These are phyloP conservation scores for Heterobasidion occidentale DNA, from an alignment of 1,284 basidiomycete genomes.

Conservation along the genomic window DNA sequence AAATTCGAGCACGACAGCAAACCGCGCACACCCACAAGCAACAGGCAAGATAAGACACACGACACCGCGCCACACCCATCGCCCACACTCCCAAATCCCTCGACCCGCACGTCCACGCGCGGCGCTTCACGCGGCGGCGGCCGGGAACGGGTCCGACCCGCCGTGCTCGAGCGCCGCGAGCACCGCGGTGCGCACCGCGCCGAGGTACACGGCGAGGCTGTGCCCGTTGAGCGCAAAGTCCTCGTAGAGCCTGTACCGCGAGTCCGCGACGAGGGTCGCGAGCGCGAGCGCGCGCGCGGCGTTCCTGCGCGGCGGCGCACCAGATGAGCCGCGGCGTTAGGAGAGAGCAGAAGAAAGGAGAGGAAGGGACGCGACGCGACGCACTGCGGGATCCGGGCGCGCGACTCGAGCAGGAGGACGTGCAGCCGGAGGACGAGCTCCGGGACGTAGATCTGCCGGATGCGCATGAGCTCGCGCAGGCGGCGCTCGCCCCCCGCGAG, in stretches of 20 bases:
- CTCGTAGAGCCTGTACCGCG: slow-evolving; percentile 79
- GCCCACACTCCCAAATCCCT: too few relatives aligned
- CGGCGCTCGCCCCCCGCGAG: slow-evolving; percentile 43
- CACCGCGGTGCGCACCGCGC: slow-evolving; percentile 61
- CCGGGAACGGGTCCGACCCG: slow-evolving; percentile 63
- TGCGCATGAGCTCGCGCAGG: slow-evolving; percentile 63
- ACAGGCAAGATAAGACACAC: too few relatives aligned
- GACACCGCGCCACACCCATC: too few relatives aligned
- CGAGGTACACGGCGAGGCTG: slow-evolving; percentile 64
- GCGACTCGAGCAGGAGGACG: slow-evolving; percentile 60
- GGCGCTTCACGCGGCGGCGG: not conserved
- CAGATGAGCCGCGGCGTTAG: not conserved
- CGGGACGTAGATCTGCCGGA: slow-evolving; percentile 86
- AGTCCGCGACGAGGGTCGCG: slow-evolving; percentile 83
- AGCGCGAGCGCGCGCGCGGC: slow-evolving; percentile 75
- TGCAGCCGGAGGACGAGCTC: slow-evolving; percentile 88
- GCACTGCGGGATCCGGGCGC: slow-evolving; percentile 59
- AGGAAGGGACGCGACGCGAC: too few relatives aligned
- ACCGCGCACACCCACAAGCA: too few relatives aligned
- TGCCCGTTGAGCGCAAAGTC: slow-evolving; percentile 69
- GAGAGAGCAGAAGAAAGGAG: slow-evolving; percentile 4
- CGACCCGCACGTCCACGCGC: too few relatives aligned
- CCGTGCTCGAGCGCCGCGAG: slow-evolving; percentile 65
- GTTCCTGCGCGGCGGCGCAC: slow-evolving; percentile 70
- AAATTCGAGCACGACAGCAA: too few relatives aligned